Evolutionary conservation across 2,329 filamentous ascomycete genomes (phyloP).

Genomic region (Ascochyta clinopodiicola): DNA sequence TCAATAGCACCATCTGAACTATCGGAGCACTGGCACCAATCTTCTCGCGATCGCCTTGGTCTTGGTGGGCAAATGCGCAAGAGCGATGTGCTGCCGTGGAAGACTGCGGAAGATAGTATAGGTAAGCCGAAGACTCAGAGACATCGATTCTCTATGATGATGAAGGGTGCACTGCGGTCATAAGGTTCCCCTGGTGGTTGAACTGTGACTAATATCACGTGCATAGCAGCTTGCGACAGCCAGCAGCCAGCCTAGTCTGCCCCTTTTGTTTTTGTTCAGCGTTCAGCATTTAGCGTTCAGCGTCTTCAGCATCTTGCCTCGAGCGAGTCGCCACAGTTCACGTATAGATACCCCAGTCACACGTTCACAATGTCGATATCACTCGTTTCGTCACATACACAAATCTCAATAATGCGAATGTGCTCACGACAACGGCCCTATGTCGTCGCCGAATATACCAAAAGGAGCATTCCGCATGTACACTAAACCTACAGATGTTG

Average conservation of each 20-base stretch:
- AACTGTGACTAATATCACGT: conserved; percentile 14
- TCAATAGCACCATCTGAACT: conserved; percentile 46
- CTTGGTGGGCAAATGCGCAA: conserved; percentile 45
- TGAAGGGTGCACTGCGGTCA: conserved; percentile 19
- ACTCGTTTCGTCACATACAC: conserved; percentile 3
- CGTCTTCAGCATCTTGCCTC: conserved; percentile 8
- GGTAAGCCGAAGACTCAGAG: conserved; percentile 30
- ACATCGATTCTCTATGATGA: conserved; percentile 36
- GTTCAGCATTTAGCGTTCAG: conserved; percentile 16
- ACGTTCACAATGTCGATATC: conserved; percentile 10
- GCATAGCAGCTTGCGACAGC: conserved; percentile 12
- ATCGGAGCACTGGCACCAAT: conserved; percentile 45
- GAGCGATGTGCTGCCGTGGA: conserved; percentile 44
- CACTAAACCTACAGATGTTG: conserved; percentile 4
- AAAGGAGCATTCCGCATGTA: conserved; percentile 8
- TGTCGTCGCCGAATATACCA: conserved; percentile 2
- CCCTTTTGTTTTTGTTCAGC: conserved; percentile 14
- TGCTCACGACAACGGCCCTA: background rate
- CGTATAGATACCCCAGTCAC: conserved; percentile 20
- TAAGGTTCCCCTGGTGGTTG: conserved; percentile 16
- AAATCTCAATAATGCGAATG: background rate
- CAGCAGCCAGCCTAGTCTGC: conserved; percentile 11
- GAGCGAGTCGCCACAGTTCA: conserved; percentile 5
- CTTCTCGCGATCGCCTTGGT: conserved; percentile 46
- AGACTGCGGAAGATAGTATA: conserved; percentile 16